Percentiles rank a stretch among this genome's conserved stretches.
Evolutionary conservation across 169 alveolate genomes (phyloP).

Genomic region (Plasmodium knowlesi): DNA sequence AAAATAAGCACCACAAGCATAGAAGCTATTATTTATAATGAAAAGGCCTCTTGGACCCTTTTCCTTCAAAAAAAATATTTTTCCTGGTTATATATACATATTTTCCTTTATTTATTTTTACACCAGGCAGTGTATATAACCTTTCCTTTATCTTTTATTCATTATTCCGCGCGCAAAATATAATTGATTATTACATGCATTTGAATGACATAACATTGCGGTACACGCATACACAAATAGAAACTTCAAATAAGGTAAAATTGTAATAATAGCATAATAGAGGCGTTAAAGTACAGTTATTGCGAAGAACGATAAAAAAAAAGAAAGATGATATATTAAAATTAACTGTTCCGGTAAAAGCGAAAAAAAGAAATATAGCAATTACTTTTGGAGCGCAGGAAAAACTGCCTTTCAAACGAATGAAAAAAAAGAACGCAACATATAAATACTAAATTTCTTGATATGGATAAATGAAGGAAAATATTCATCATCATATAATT

Average conservation of each 20-base stretch:
- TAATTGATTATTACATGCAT: not conserved
- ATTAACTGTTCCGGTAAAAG: not conserved
- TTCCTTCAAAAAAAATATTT: too few species aligned
- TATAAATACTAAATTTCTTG: not conserved
- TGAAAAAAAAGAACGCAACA: not conserved
- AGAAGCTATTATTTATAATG: not conserved
- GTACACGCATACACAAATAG: not conserved
- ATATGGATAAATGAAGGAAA: not conserved
- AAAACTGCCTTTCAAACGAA: not conserved
- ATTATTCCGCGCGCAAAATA: not conserved
- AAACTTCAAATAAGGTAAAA: not conserved
- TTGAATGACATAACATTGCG: not conserved
- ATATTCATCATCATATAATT: not conserved
- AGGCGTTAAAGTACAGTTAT: not conserved
- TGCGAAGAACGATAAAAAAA: not conserved
- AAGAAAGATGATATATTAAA: not conserved
- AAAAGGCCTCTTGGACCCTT: not conserved
- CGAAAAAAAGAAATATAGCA: not conserved
- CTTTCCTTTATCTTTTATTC: not conserved
- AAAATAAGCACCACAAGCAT: not conserved
- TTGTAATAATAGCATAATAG: not conserved
- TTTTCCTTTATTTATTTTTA: not conserved
- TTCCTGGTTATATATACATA: too few species aligned
- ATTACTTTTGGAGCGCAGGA: not conserved
- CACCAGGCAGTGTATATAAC: not conserved